A percentile compares a stretch with the other conserved stretches of the same genome.
Conservation (phyloP, 345 rosid genomes). For the Boechera stricta region DNA sequence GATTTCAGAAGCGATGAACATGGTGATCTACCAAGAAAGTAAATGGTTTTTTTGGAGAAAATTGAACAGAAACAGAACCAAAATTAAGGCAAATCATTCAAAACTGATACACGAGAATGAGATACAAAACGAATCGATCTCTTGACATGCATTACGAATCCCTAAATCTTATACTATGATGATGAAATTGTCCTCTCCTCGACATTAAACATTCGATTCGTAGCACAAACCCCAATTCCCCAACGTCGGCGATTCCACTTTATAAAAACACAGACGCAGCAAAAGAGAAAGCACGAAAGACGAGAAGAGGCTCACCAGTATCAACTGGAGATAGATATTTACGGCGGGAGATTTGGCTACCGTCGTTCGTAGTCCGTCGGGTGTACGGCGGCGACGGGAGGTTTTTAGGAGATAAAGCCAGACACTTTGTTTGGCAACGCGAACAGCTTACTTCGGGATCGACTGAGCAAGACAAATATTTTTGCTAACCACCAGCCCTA, state of each 20-base stretch:
- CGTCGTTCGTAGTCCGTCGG: conserved; percentile 28
- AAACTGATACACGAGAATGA: neutral
- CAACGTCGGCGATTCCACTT: neutral
- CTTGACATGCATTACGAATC: conserved; percentile 1
- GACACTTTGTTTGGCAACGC: conserved; percentile 30
- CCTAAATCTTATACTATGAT: conserved; percentile 2
- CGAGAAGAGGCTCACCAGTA: conserved; percentile 23
- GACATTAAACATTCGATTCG: neutral
- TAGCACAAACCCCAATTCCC: conserved; percentile 27
- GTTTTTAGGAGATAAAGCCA: neutral
- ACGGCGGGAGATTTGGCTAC: neutral
- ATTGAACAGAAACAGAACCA: neutral
- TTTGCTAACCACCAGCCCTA: neutral
- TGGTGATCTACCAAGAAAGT: neutral
- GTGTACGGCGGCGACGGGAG: conserved; percentile 15
- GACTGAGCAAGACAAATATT: neutral
- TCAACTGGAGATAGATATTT: neutral
- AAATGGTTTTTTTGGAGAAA: neutral
- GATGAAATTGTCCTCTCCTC: conserved; percentile 4
- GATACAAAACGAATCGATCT: neutral
- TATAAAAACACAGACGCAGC: neutral
- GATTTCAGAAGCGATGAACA: conserved; percentile 1
- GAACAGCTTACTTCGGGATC: neutral
- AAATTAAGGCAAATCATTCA: neutral
- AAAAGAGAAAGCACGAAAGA: conserved; percentile 14